Conservation (phyloP, 306 rosid genomes). For the Cucurbita ficifolia region DNA sequence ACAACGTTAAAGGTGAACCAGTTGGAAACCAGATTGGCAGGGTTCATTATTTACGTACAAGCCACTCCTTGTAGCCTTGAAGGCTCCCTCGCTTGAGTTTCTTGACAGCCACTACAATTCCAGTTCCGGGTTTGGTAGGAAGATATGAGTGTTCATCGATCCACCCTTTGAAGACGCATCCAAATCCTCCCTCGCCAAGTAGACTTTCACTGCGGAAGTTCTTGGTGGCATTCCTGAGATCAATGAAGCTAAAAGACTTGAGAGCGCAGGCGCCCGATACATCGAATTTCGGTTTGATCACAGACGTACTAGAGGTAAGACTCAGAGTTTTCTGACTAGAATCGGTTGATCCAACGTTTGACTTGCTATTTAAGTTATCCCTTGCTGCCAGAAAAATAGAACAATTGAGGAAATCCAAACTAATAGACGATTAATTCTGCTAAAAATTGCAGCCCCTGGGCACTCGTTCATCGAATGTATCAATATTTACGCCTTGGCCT, state of each 20-base stretch:
- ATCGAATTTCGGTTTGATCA: conserved; percentile 14
- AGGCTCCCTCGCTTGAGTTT: conserved; percentile 79
- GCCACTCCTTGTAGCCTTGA: conserved; percentile 98
- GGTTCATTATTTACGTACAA: conserved; percentile 37
- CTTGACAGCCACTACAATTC: conserved; percentile 84
- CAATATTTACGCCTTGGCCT: neutral
- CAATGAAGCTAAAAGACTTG: conserved; percentile 59
- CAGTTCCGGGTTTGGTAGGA: conserved; percentile 77
- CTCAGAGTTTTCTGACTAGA: conserved; percentile 6
- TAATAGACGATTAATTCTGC: neutral
- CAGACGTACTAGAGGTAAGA: conserved; percentile 3
- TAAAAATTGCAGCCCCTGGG: neutral
- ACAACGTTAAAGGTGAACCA: neutral
- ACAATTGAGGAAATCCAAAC: conserved; percentile 2
- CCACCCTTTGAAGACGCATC: conserved; percentile 85
- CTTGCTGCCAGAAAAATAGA: conserved; percentile 19
- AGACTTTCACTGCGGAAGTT: conserved; percentile 61
- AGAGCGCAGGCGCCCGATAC: conserved; percentile 19
- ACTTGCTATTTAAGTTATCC: conserved; percentile 21
- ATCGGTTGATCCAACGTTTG: conserved; percentile 15
- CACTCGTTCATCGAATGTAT: neutral
- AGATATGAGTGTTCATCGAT: conserved; percentile 51
- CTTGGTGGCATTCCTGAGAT: conserved; percentile 65
- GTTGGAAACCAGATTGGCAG: neutral
- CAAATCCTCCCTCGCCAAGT: conserved; percentile 90